Evolutionary conservation across 495 filamentous ascomycete species (phyloP).

Genomic region (Astrocystis sublimbata): DNA sequence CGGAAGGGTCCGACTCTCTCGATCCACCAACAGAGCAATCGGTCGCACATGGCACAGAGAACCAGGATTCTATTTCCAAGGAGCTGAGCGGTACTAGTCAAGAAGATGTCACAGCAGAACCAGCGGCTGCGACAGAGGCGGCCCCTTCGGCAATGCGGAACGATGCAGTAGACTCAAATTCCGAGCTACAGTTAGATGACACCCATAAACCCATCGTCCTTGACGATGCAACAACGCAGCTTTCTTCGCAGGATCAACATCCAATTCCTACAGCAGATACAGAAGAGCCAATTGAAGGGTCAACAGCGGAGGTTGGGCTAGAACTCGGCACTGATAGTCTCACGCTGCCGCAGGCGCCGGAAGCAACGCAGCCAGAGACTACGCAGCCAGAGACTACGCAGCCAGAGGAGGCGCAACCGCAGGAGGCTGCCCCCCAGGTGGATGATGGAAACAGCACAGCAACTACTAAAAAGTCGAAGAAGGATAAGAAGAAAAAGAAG

Average conservation of each 20-base stretch:
- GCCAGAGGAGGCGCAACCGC: slow-evolving; percentile 3
- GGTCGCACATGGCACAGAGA: background rate
- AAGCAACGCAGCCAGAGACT: slow-evolving; percentile 8
- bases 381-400: slow-evolving; percentile 9
- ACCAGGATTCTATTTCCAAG: background rate
- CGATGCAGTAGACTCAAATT: background rate
- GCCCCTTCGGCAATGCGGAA: background rate
- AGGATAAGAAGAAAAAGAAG: slow-evolving; percentile 39
- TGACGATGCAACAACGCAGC: background rate
- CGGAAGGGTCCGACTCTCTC: background rate
- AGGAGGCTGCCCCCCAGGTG: slow-evolving; percentile 11
- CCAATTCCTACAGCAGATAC: background rate
- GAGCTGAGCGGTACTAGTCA: background rate
- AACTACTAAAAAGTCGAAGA: slow-evolving; percentile 34
- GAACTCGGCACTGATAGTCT: background rate
- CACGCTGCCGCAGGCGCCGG: background rate
- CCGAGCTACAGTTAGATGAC: background rate
- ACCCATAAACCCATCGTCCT: background rate
- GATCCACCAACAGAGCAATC: background rate
- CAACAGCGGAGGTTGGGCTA: background rate
- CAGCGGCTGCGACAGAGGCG: background rate
- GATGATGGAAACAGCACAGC: slow-evolving; percentile 12
- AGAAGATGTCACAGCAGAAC: background rate
- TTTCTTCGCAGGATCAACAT: slow-evolving; percentile 13
- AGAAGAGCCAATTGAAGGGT: slow-evolving; percentile 3